These are phyloP conservation scores for Penicillium ucsense DNA, from an alignment of 495 filamentous ascomycete genomes.

Conservation along the genomic window DNA sequence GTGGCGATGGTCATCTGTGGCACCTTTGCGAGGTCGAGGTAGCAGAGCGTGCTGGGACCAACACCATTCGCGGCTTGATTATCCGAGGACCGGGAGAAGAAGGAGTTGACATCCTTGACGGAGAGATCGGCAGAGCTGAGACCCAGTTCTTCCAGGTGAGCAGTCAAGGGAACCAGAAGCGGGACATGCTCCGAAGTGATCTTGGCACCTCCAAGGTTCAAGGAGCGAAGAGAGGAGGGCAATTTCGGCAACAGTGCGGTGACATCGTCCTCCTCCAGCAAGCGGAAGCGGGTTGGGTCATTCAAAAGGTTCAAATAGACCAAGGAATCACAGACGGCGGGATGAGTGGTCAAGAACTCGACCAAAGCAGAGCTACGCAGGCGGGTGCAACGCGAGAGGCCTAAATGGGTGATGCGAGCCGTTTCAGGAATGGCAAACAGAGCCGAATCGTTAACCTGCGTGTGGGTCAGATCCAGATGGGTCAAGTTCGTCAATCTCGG, in stretches of 20 bases:
- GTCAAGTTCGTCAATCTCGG: conserved; percentile 61
- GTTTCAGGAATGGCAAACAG: conserved; percentile 61
- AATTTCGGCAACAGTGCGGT: conserved; percentile 57
- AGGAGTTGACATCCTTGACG: conserved; percentile 50
- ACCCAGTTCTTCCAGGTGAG: conserved; percentile 72
- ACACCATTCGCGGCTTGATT: conserved; percentile 28
- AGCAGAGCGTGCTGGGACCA: conserved; percentile 59
- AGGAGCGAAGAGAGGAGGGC: conserved; percentile 57
- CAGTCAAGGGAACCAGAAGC: conserved; percentile 58
- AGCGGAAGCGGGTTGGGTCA: conserved; percentile 63
- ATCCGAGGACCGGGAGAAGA: conserved; percentile 28
- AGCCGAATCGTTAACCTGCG: conserved; percentile 64
- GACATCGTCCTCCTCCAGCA: conserved; percentile 57
- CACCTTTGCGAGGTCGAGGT: conserved; percentile 60
- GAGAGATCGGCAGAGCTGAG: conserved; percentile 59
- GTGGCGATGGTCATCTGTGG: conserved; percentile 48
- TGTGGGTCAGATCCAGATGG: conserved; percentile 73
- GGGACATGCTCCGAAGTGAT: conserved; percentile 56
- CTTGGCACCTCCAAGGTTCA: conserved; percentile 69
- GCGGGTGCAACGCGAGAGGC: conserved; percentile 64
- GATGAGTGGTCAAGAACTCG: conserved; percentile 64
- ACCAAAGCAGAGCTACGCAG: conserved; percentile 60
- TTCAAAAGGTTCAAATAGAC: conserved; percentile 67
- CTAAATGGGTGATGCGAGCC: conserved; percentile 69
- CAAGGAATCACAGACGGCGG: conserved; percentile 53